Conservation (phyloP, 1,139 yeast species). For the Blastobotrys indianensis region DNA sequence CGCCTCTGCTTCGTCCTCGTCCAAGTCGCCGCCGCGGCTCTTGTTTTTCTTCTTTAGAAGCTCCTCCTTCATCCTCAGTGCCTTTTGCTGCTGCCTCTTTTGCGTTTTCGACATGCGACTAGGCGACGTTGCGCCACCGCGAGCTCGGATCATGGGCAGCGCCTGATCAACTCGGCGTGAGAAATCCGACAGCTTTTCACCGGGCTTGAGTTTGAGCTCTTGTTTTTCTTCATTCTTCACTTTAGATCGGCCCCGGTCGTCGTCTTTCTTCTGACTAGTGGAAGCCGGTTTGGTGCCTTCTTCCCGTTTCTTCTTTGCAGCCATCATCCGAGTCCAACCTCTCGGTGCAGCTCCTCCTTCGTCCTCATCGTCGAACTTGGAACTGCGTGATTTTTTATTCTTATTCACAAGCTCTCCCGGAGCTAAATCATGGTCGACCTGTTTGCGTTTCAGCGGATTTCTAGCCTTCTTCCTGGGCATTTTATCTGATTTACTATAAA, state of each 20-base stretch:
- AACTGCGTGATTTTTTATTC: conserved; percentile 6
- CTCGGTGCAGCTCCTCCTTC: conserved; percentile 12
- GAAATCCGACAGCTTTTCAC: conserved; percentile 35
- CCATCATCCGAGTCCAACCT: conserved; percentile 8
- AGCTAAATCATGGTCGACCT: conserved; percentile 24
- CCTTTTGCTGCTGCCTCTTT: conserved; percentile 22
- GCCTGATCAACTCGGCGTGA: conserved; percentile 37
- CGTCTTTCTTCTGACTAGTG: conserved; percentile 13
- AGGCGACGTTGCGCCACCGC: conserved; percentile 25
- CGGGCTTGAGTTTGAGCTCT: conserved; percentile 27
- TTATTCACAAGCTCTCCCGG: conserved; percentile 21
- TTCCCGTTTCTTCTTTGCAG: conserved; percentile 20
- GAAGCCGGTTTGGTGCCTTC: conserved; percentile 31
- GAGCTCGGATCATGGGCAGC: conserved; percentile 34
- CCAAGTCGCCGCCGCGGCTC: conserved; percentile 14
- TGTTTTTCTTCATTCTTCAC: conserved; percentile 3
- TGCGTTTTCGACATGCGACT: conserved; percentile 27
- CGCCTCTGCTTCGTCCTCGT: conserved; percentile 20
- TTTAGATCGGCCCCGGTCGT: conserved; percentile 4
- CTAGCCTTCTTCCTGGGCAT: conserved; percentile 29
- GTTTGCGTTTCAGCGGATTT: conserved; percentile 26
- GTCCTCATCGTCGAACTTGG: conserved; percentile 10
- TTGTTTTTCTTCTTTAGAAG: conserved; percentile 19
- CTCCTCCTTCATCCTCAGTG: conserved; percentile 20
- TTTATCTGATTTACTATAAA: too few species aligned